Evolutionary conservation across 345 rosid genomes (phyloP).

Genomic region (Heritiera fomes): DNA sequence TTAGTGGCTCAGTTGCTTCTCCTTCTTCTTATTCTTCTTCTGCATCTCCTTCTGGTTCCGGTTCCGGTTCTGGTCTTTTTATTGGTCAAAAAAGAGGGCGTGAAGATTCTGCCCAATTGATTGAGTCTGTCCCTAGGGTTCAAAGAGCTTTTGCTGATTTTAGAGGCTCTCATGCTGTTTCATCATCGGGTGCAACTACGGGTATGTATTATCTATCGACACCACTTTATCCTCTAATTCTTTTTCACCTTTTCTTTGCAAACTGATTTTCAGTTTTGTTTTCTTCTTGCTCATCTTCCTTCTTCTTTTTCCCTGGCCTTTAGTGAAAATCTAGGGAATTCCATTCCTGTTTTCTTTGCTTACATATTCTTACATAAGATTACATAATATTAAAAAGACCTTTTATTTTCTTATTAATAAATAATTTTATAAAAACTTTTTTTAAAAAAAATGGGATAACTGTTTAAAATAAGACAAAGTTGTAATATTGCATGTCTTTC

Average conservation of each 20-base stretch:
- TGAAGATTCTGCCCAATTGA: constrained; percentile 28
- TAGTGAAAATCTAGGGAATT: constrained; percentile 10
- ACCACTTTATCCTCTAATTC: neutral
- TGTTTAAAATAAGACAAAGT: too few relatives aligned
- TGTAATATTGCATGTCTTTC: constrained; percentile 26
- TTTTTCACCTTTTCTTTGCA: neutral
- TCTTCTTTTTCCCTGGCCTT: neutral
- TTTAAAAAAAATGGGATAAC: neutral
- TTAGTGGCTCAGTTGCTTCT: neutral
- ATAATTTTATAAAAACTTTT: neutral
- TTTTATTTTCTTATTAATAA: neutral
- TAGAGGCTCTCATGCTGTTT: constrained; percentile 31
- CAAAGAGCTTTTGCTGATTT: constrained; percentile 33
- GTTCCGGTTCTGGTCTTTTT: constrained; percentile 26
- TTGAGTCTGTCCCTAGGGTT: constrained; percentile 33
- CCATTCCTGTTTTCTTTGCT: neutral
- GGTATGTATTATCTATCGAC: constrained; percentile 14
- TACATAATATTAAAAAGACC: neutral
- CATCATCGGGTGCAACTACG: constrained; percentile 45
- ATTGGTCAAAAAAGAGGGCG: constrained; percentile 45
- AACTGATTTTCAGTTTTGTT: neutral
- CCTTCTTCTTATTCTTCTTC: constrained; percentile 30
- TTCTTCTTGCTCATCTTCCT: neutral
- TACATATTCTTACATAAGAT: constrained; percentile 10
- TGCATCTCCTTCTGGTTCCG: constrained; percentile 31